phyloP scores from a whole-genome alignment of 139 green algal species.

The Diplosphaera chodatii region DNA sequence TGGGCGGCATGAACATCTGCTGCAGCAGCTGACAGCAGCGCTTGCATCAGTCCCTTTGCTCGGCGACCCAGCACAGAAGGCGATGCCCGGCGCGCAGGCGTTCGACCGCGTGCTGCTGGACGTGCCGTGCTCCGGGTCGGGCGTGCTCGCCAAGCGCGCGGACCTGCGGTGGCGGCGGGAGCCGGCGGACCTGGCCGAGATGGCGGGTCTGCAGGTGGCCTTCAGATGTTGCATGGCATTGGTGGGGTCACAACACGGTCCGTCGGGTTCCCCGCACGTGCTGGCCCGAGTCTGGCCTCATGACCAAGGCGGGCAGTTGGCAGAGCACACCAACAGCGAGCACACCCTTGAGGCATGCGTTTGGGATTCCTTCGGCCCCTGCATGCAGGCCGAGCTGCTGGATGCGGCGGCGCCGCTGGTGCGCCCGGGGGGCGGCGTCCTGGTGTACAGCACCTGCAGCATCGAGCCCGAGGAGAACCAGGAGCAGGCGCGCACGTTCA shows the following conservation, averaged over 20 bases:
- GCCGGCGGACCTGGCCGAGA: conserved; percentile 42
- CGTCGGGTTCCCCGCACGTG: too few species aligned
- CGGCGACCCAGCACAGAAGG: too few species aligned
- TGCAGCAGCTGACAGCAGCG: too few species aligned
- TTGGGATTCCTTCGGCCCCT: too few species aligned
- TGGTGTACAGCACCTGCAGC: conserved; percentile 88
- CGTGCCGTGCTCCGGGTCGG: conserved; percentile 81
- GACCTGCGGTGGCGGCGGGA: conserved; percentile 81
- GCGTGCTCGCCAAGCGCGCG: conserved; percentile 79
- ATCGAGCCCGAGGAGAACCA: conserved; percentile 63
- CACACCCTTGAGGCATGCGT: too few species aligned
- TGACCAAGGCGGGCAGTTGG: too few species aligned
- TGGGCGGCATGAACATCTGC: too few species aligned
- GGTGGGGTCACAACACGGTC: too few species aligned
- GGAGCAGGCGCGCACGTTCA: conserved; percentile 17
- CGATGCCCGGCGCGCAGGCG: not conserved
- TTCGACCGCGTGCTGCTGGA: conserved; percentile 86
- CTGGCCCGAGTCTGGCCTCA: too few species aligned
- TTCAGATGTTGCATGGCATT: too few species aligned
- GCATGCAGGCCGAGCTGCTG: not conserved
- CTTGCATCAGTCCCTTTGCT: too few species aligned
- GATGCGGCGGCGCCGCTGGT: conserved; percentile 60
- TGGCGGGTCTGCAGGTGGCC: conserved; percentile 53
- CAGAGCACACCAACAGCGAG: too few species aligned
- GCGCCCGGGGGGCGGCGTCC: conserved; percentile 62